Base-by-base conservation (phyloP, 345 rosid genomes). In the Citrus sp. region DNA sequence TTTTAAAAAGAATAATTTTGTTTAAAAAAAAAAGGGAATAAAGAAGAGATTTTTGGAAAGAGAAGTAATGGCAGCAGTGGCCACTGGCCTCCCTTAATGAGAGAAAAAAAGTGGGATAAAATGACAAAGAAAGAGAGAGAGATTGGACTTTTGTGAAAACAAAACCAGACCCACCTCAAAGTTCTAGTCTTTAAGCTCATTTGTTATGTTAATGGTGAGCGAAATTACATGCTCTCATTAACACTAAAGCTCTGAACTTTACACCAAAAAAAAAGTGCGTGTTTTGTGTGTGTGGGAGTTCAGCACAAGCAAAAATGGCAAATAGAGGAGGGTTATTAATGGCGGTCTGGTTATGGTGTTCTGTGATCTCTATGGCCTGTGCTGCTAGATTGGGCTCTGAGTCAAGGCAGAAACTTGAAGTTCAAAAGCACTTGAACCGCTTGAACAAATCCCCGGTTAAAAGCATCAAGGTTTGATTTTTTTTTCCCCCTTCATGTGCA, bases 391-490 rank as follows among this genome's bases (percentile, higher is more conserved):
- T 91, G 27, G 78, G 91, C 38, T 89, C 77, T 13, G 80, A 71
- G 7, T 86, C 92, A 40, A 91, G 85, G 85, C 97, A 88, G 88
- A 91, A 86, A 72, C 86, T 94, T 65, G 89, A 91, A 80, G 95
- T 94, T 37, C 87, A 88, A 78, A 94, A 90, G 79, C 99, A 90
- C 83, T 84, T 96, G 92, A 90, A 92, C 55, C 93, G 97, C 70
- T 77, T 96, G 84, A 96, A 96, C 90, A 96, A 96, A 84, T 87
- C 94, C 24, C 86, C 95, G 67, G 90, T 90, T 55, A 89, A 94
- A 72, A 90, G 86, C 92, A 92, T 96, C 82, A 79, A 92, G 98
- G 96, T 88, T 46, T 42, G 67, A 18, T 30, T 55, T 12, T 10
- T 68, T 70, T 40, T 9, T 0, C 42, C 22, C 19, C 6, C 10